These are phyloP conservation scores for Ajuga chamaepitys DNA, from an alignment of 257 asterid genomes.

Conservation along the genomic window DNA sequence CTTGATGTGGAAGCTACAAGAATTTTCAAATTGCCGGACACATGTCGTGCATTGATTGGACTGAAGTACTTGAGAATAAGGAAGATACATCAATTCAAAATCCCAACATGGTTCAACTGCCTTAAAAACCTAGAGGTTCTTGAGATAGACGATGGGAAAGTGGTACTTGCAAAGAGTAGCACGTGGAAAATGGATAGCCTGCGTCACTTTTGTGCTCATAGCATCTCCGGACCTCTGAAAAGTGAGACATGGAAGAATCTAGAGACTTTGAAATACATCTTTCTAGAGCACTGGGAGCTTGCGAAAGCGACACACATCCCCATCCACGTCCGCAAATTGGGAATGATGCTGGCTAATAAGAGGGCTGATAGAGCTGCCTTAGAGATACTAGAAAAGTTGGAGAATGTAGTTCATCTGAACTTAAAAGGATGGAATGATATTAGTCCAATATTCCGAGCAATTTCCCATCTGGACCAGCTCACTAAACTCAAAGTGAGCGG, in stretches of 20 bases:
- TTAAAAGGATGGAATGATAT: neutral
- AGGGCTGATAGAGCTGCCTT: neutral
- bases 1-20: neutral
- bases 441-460: too few relatives aligned
- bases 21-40: neutral
- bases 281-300: too few relatives aligned
- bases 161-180: neutral
- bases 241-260: neutral
- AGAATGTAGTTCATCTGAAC: neutral
- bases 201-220: neutral
- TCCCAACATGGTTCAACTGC: constrained; percentile 14
- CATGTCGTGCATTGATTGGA: neutral
- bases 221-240: neutral
- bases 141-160: neutral
- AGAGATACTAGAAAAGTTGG: neutral
- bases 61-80: constrained; percentile 17
- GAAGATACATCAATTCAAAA: neutral
- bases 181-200: constrained; percentile 1
- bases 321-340: too few relatives aligned
- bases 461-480: neutral
- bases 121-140: constrained; percentile 13
- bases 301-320: too few relatives aligned
- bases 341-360: neutral
- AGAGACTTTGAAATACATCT: constrained; percentile 12
- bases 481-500: neutral